Evolutionary conservation across 306 rosid species (phyloP).

Genomic region (Inga oerstediana): DNA sequence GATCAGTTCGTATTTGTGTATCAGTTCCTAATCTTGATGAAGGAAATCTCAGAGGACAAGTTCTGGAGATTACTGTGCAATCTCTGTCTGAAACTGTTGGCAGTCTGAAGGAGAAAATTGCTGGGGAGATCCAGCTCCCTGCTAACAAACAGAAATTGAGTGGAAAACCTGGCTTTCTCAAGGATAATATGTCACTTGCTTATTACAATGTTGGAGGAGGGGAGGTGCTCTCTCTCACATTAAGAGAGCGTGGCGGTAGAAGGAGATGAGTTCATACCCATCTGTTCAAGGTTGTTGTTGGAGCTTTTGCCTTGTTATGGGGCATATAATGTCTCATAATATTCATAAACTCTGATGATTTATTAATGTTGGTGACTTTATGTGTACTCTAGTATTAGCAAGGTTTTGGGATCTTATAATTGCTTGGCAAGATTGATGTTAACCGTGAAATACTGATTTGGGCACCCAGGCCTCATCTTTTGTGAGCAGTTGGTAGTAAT

Average conservation of each 20-base stretch:
- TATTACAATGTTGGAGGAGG: conserved; percentile 87
- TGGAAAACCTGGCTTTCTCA: conserved; percentile 96
- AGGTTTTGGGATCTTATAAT: background rate
- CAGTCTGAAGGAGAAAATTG: conserved; percentile 89
- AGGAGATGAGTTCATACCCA: conserved; percentile 61
- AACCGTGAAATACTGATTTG: conserved; percentile 64
- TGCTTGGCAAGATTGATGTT: conserved; percentile 42
- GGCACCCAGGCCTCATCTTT: conserved; percentile 51
- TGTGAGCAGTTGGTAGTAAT: conserved; percentile 57
- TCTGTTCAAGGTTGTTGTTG: conserved; percentile 43
- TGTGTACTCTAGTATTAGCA: background rate
- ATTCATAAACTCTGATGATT: conserved; percentile 30
- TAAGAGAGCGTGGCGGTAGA: conserved; percentile 99
- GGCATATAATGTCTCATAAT: conserved; percentile 40
- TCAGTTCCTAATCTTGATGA: conserved; percentile 90
- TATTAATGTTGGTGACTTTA: conserved; percentile 29
- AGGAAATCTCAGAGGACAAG: conserved; percentile 90
- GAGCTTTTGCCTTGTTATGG: conserved; percentile 43
- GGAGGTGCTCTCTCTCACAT: conserved; percentile 66
- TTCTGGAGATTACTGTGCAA: conserved; percentile 79
- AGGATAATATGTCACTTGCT: conserved; percentile 92
- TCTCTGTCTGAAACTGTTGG: conserved; percentile 87
- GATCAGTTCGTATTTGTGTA: conserved; percentile 68
- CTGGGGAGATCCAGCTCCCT: conserved; percentile 95
- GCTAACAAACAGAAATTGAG: conserved; percentile 98